Conservation (phyloP, 345 rosid species). For the Excoecaria cochinchinensis region DNA sequence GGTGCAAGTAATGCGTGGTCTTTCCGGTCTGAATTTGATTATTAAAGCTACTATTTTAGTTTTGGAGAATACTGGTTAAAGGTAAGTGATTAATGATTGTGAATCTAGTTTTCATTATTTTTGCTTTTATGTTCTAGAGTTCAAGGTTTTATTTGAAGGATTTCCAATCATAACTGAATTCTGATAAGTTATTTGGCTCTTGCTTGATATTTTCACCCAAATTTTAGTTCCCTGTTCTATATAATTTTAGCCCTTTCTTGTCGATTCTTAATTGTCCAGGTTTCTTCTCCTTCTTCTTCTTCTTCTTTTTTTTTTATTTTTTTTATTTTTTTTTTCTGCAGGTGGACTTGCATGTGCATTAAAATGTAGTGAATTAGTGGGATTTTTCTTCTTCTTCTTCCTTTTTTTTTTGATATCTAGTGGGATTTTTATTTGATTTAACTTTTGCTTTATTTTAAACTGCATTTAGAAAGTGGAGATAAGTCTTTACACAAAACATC, state of each 20-base stretch:
- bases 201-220: background rate
- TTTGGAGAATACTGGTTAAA: constrained; percentile 13
- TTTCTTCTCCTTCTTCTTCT: background rate
- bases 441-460: background rate
- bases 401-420: too few relatives aligned
- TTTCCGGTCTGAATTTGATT: constrained; percentile 7
- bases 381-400: too few relatives aligned
- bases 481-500: background rate
- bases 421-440: background rate
- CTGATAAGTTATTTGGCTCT: background rate
- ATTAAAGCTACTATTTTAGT: constrained; percentile 1
- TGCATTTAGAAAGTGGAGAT: background rate
- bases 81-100: constrained; percentile 19
- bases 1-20: constrained; percentile 16
- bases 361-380: background rate
- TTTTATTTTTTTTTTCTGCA: background rate
- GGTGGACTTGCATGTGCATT: background rate
- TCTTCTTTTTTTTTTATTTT: too few relatives aligned
- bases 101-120: background rate
- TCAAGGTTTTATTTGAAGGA: too few relatives aligned
- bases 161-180: background rate
- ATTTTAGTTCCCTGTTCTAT: background rate
- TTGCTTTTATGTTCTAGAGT: background rate
- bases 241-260: background rate
- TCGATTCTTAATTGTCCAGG: background rate